Percentiles rank a stretch among this genome's conserved stretches.
These are phyloP conservation scores for Lindgomyces ingoldianus DNA, from an alignment of 495 filamentous ascomycete genomes.

Conservation along the genomic window DNA sequence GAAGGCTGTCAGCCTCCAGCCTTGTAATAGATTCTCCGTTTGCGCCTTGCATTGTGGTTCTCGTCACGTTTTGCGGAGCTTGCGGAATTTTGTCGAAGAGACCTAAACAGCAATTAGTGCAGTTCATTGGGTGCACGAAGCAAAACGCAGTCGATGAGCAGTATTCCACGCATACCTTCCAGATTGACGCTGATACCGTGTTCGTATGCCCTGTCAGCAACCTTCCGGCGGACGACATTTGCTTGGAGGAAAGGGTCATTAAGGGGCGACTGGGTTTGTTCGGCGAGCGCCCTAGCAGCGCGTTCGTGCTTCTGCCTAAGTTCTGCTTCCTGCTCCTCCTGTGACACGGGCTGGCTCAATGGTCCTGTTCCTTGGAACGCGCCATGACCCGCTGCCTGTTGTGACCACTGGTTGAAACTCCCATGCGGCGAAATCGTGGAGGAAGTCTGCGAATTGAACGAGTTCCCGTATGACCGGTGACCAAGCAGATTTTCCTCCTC, in stretches of 20 bases:
- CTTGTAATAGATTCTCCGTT: conserved; percentile 55
- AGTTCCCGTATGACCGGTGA: conserved; percentile 49
- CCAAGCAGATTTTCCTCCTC: conserved; percentile 74
- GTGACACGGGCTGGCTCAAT: conserved; percentile 54
- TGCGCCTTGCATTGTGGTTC: conserved; percentile 47
- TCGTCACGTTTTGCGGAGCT: conserved; percentile 38
- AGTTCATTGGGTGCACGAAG: background rate
- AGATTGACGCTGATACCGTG: conserved; percentile 64
- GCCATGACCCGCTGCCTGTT: conserved; percentile 49
- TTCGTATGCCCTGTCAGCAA: conserved; percentile 54
- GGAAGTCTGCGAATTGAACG: conserved; percentile 51
- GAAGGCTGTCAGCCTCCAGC: conserved; percentile 62
- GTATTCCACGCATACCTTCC: conserved; percentile 44
- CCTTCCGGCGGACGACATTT: conserved; percentile 43
- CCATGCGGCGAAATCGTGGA: conserved; percentile 46
- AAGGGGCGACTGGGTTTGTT: conserved; percentile 58
- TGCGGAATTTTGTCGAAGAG: conserved; percentile 57
- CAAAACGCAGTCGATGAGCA: background rate
- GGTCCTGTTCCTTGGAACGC: conserved; percentile 61
- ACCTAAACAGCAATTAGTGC: background rate
- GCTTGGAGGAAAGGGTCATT: conserved; percentile 61
- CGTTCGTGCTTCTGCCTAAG: conserved; percentile 56
- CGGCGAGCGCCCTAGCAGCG: conserved; percentile 50
- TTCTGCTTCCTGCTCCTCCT: conserved; percentile 50
- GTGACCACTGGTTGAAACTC: conserved; percentile 53